Conservation (phyloP, 2,329 filamentous ascomycete genomes). For the Aspergillus quadrilineatus region DNA sequence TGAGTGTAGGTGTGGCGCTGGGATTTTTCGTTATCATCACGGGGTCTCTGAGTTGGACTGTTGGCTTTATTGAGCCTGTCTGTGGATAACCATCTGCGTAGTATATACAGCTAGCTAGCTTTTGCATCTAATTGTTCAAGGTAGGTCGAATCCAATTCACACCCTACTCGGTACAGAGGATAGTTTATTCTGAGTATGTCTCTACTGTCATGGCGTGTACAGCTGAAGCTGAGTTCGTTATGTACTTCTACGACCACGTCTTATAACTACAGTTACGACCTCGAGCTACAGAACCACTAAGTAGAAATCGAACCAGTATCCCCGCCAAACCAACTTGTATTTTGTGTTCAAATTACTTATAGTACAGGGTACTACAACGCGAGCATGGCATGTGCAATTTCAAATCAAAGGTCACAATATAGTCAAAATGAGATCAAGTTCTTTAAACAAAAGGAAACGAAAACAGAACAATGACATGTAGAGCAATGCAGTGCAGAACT, state of each 20-base stretch:
- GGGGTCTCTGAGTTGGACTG: slow-evolving; percentile 58
- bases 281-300: neutral
- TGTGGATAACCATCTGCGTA: slow-evolving; percentile 27
- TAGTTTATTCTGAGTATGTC: too few species aligned
- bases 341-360: slow-evolving; percentile 38
- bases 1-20: slow-evolving; percentile 50
- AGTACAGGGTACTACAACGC: slow-evolving; percentile 38
- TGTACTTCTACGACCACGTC: neutral
- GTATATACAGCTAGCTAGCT: neutral
- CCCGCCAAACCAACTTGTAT: slow-evolving; percentile 31
- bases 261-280: neutral
- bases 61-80: slow-evolving; percentile 36
- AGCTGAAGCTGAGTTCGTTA: too few species aligned
- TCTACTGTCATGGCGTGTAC: too few species aligned
- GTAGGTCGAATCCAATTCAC: too few species aligned
- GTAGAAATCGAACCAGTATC: slow-evolving; percentile 12
- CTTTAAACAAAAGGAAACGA: slow-evolving; percentile 2
- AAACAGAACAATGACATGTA: slow-evolving; percentile 14
- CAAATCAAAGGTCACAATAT: slow-evolving; percentile 7
- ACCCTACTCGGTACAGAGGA: too few species aligned
- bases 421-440: slow-evolving; percentile 2
- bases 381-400: slow-evolving; percentile 28
- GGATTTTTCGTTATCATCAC: slow-evolving; percentile 54
- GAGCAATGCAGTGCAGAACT: slow-evolving; percentile 6
- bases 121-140: too few species aligned